Percentiles rank a stretch among this genome's conserved stretches.
Conservation (phyloP, 2,329 filamentous ascomycete genomes). For the Sphaerulina musiva region DNA sequence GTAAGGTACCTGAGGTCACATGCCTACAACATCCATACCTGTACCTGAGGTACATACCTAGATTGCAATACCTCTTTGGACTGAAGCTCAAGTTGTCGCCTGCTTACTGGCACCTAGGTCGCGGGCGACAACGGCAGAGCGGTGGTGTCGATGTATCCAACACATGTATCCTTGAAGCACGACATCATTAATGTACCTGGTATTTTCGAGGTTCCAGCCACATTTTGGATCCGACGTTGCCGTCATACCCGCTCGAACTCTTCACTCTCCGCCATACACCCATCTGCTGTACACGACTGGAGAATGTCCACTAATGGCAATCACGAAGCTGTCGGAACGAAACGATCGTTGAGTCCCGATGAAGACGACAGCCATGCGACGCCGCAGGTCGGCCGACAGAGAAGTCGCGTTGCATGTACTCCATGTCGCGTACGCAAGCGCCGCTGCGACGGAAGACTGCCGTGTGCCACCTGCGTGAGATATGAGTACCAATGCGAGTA, state of each 20-base stretch:
- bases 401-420: constrained; percentile 32
- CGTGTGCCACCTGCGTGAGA: constrained; percentile 32
- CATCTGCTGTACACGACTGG: neutral
- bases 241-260: neutral
- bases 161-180: no score
- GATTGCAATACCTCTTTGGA: no score
- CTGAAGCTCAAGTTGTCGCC: no score
- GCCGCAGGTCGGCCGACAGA: constrained; percentile 28
- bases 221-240: neutral
- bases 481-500: constrained; percentile 35
- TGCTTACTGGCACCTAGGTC: no score
- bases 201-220: no score
- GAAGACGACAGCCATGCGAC: constrained; percentile 14
- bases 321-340: constrained; percentile 12
- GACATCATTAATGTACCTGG: no score
- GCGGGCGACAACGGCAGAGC: no score
- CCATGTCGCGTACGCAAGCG: constrained; percentile 30
- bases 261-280: neutral
- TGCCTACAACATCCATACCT: no score
- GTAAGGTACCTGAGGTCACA: no score
- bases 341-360: constrained; percentile 25
- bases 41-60: no score
- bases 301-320: constrained; percentile 7
- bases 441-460: constrained; percentile 30
- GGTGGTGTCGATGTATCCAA: no score